Conservation (phyloP, 2,329 filamentous ascomycete genomes). For the Ceratocystis albifundus region DNA sequence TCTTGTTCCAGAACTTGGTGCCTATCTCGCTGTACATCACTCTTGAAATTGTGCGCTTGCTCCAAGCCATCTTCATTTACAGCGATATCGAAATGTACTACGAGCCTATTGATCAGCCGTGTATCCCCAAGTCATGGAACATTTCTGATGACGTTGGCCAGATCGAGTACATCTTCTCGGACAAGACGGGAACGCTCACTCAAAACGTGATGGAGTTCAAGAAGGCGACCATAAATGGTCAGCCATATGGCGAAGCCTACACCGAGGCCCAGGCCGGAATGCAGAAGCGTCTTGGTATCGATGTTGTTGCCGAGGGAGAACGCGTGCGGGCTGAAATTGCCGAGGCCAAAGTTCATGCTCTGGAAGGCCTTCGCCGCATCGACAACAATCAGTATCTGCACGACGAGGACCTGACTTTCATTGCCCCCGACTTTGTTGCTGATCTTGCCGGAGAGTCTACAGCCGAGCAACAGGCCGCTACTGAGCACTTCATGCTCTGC, state of each 20-base stretch:
- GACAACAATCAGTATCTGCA: constrained; percentile 85
- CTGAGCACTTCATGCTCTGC: constrained; percentile 85
- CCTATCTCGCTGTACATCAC: constrained; percentile 97
- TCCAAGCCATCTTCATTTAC: constrained; percentile 95
- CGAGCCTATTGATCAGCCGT: constrained; percentile 83
- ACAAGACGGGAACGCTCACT: constrained; percentile 95
- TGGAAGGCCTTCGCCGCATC: constrained; percentile 60
- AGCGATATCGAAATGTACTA: constrained; percentile 97
- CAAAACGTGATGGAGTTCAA: constrained; percentile 99
- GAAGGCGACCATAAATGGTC: constrained; percentile 92
- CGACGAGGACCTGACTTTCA: constrained; percentile 81
- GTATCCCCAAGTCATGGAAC: constrained; percentile 96
- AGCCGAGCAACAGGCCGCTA: constrained; percentile 61
- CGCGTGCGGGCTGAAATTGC: constrained; percentile 68
- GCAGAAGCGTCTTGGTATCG: constrained; percentile 79
- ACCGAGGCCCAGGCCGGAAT: constrained; percentile 94
- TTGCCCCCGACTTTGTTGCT: constrained; percentile 77
- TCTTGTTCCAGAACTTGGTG: constrained; percentile 96
- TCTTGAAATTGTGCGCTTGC: constrained; percentile 83
- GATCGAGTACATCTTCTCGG: constrained; percentile 98
- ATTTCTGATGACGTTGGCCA: constrained; percentile 96
- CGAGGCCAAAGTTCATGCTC: constrained; percentile 58
- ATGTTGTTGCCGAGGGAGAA: constrained; percentile 69
- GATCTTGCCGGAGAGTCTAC: constrained; percentile 72
- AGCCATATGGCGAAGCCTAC: constrained; percentile 92